Conservation (phyloP, 768 basidiomycete species). For the Collybia sp. region DNA sequence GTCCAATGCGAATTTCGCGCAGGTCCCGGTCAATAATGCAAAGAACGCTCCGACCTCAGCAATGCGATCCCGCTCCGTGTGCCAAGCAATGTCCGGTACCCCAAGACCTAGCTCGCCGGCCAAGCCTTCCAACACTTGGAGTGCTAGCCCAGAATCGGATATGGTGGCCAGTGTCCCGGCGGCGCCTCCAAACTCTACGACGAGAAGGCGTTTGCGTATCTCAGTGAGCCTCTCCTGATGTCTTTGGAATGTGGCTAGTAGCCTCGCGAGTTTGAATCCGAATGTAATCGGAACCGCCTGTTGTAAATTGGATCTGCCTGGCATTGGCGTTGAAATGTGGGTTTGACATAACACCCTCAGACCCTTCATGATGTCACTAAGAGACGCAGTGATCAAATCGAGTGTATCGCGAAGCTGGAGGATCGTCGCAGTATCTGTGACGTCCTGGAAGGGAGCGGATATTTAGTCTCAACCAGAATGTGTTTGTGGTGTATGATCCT, state of each 20-base stretch:
- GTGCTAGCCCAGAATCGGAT: slow-evolving; percentile 30
- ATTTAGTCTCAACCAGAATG: slow-evolving; percentile 1
- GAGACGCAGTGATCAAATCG: slow-evolving; percentile 20
- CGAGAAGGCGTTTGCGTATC: slow-evolving; percentile 30
- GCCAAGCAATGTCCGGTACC: slow-evolving; percentile 30
- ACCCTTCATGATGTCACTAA: slow-evolving; percentile 21
- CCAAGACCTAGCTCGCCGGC: slow-evolving; percentile 21
- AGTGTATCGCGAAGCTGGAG: slow-evolving; percentile 37
- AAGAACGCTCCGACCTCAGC: slow-evolving; percentile 39
- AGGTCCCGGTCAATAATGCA: slow-evolving; percentile 38
- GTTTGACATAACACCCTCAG: slow-evolving; percentile 22
- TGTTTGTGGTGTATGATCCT: slow-evolving; percentile 1
- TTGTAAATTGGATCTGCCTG: slow-evolving; percentile 41
- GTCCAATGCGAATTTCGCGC: slow-evolving; percentile 40
- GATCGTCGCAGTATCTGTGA: slow-evolving; percentile 42
- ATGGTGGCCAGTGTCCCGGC: slow-evolving; percentile 42
- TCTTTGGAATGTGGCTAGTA: slow-evolving; percentile 36
- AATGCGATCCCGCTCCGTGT: slow-evolving; percentile 40
- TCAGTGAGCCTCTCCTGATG: slow-evolving; percentile 31
- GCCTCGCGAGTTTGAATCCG: slow-evolving; percentile 41
- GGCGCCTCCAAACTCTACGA: slow-evolving; percentile 41
- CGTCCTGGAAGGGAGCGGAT: slow-evolving; percentile 26
- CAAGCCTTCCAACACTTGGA: slow-evolving; percentile 23
- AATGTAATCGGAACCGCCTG: slow-evolving; percentile 44
- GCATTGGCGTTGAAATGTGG: slow-evolving; percentile 36